These are phyloP conservation scores for Chlorella sorokiniana DNA, from an alignment of 139 green algal genomes.

Conservation along the genomic window DNA sequence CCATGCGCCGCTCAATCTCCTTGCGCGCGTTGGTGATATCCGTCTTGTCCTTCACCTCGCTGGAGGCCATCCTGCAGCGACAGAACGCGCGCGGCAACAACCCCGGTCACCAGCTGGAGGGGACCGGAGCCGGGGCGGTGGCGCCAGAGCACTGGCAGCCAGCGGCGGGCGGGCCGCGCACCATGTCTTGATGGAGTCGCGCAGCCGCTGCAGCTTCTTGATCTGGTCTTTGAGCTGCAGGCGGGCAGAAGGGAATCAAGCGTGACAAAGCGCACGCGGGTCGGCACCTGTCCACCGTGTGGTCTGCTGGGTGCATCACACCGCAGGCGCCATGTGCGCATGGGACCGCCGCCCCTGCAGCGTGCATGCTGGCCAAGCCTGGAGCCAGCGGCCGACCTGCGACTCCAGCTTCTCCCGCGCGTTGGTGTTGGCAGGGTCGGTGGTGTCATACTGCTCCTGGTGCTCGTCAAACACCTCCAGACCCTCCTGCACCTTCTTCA, in stretches of 20 bases:
- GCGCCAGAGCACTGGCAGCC: background rate
- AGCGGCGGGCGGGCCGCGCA: slow-evolving; percentile 39
- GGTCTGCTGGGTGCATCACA: too few relatives aligned
- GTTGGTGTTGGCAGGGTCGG: slow-evolving; percentile 78
- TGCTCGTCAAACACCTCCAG: slow-evolving; percentile 96
- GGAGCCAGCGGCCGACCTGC: slow-evolving; percentile 52
- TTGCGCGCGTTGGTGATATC: slow-evolving; percentile 81
- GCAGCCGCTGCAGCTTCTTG: slow-evolving; percentile 98
- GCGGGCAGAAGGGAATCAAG: too few relatives aligned
- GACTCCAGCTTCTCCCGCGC: slow-evolving; percentile 97
- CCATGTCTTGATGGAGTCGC: slow-evolving; percentile 99
- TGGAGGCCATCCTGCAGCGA: slow-evolving; percentile 71
- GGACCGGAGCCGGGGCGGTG: background rate
- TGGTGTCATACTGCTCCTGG: slow-evolving; percentile 95
- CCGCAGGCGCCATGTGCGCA: too few relatives aligned
- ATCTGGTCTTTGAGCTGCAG: slow-evolving; percentile 97
- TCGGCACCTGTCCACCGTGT: too few relatives aligned
- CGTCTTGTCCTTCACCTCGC: slow-evolving; percentile 98
- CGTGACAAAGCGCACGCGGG: background rate
- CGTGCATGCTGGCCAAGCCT: too few relatives aligned
- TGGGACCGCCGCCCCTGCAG: too few relatives aligned
- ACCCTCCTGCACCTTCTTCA: slow-evolving; percentile 97
- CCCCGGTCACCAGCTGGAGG: background rate
- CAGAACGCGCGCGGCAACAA: background rate
- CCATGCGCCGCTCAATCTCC: slow-evolving; percentile 96